Base-by-base conservation (phyloP, 768 basidiomycete genomes). In the Russula sp. region DNA sequence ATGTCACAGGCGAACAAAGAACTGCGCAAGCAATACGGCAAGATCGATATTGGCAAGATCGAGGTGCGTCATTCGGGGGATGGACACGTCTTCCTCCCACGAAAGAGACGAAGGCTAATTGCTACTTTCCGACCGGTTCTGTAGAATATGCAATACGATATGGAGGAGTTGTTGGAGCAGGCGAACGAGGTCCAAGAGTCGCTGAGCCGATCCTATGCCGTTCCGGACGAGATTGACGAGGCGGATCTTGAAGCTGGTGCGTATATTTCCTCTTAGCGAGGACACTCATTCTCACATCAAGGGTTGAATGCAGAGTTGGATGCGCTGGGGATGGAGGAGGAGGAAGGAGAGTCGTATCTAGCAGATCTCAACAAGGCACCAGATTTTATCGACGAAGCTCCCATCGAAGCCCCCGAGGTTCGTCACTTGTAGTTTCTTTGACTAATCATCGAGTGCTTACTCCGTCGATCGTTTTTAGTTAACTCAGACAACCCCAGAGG, bases 111-210 rank as follows among this genome's bases (percentile, higher is more conserved):
- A 18, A 46, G 38, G 34, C 24, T 26, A 5, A 60, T 53, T 14
- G 7, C 20, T 40, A 16, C 38, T 40, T 18, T 40, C 38, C 7
- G 38, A 5, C 18, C 38, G 38, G 38, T 38, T 40, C 40, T 44
- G 2, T 72, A 98, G 95, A 88, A 80, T 71, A 92, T 98, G 72
- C 96, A 99, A 74, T 93, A 89, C 73, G 96, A 99, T 64, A 98
- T 99, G 95, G 94, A 97, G 72, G 97, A 98, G 63, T 74, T 98
- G 66, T 78, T 99, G 63, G 97, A 98, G 72, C 94, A 97, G 74
- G 92, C 94, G 11, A 98, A 98, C 71, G 97, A 99, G 75, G 93
- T 99, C 64, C 96, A 98, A 72, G 97, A 98, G 75, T 85, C 89
- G 24, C 79, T 99, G 26, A 92, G 90, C 20, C 81, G 96, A 67